Evolutionary conservation across 352 stramenopile species (phyloP), one percentile per base, ranked within the genome.

Genomic region (Thalassiosira exigua): DNA sequence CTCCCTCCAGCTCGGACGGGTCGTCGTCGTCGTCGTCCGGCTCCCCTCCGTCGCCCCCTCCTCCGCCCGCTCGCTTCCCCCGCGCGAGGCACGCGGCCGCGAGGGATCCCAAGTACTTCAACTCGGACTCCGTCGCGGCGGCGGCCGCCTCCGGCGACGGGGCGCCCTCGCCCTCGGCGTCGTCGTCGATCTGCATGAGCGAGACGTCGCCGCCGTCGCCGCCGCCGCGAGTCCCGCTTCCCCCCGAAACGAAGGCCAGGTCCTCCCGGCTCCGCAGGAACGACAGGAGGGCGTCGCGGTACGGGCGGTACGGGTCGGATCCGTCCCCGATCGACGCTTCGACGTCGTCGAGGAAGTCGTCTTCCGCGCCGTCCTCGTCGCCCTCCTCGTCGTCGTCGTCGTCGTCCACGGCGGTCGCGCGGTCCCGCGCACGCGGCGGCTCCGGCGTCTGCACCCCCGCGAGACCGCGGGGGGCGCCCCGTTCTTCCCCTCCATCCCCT

Each of bases 61-160:
- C 39, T 36, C 51, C 7, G 39, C 2, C 4, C 19, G 19, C 51
- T 30, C 42, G 21, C 19, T 14, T 17, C 33, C 32, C 32, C 14
- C 60, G 75, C 46, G 62, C 62, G 36, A 78, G 52, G 44, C 75
- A 83, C 27, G 69, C 53, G 19, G 50, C 48, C 12, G 59, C 52
- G 9, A 83, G 61, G 22, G 68, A 59, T 39, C 62, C 22, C 12
- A 88, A 46, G 42, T 84, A 88, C 62, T 82, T 81, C 50, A 85
- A 44, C 51, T 88, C 75, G 1, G 33, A 57, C 36, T 78, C 57
- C 12, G 73, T 54, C 7, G 39, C 26, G 41, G 39, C 29, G 14
- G 65, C 39, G 19, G 32, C 27, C 61, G 48, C 44, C 9, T 56
- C 21, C n/a, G n/a, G n/a, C n/a, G n/a, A n/a, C n/a, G n/a, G n/a